Base-by-base conservation (phyloP, 768 basidiomycete genomes). In the Phaeotremella skinneri region DNA sequence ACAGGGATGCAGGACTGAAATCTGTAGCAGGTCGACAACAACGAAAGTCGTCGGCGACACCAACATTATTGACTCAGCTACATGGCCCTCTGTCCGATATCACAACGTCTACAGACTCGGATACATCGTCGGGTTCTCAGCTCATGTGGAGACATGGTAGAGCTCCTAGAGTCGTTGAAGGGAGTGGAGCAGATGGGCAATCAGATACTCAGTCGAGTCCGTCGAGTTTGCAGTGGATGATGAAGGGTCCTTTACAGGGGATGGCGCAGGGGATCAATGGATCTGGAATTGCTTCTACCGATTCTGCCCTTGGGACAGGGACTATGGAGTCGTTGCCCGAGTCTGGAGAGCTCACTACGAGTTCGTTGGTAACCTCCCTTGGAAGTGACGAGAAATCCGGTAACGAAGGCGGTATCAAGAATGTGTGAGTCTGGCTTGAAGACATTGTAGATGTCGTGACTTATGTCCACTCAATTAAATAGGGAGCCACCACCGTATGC, bases 181-280 rank as follows among this genome's bases (percentile, higher is more conserved):
- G 47, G n/a, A n/a, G n/a, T 21, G 51, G 32, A 14, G 55, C 47
- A n/a, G 58, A 56, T 31, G 26, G 29, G 6, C 49, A 49, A 9
- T 64, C 65, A 31, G 61, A 61, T 43, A 42, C 53, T 26, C 48
- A 56, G 23, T 66, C 64, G 1, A 67, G 65, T 43, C 49, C 57
- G 42, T 56, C 59, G 23, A 70, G 68, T 56, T 30, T 66, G 42
- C 55, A 60, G 41, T 67, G 68, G 68, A 57, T 70, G 30, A 59
- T 57, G 65, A 61, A 45, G 21, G 21, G 43, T 11, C 43, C 43
- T 45, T 6, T 45, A 14, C 43, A 45, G 43, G 43, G 21, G 20
- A 6, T 37, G 34, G 17, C 34, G 34, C 17, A 37, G 7, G 34
- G 34, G 34, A 17, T 37, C 7, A 17, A 37, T 7, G 34, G 17